phyloP scores from a whole-genome alignment of 805 yeast genomes.

The Ogataea degrootiae region DNA sequence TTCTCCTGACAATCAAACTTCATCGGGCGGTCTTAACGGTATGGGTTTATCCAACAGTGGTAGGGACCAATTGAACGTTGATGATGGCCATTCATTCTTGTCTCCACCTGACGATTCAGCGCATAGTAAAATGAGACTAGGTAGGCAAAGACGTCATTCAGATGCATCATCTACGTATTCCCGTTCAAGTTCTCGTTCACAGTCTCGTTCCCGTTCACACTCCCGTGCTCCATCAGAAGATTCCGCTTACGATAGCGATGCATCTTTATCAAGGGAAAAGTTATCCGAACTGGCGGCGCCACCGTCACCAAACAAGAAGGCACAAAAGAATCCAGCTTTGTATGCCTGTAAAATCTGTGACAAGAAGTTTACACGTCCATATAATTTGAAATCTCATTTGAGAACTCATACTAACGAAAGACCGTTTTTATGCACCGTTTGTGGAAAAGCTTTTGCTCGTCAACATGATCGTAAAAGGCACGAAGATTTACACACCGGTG shows the following conservation, averaged over 20 bases:
- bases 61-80: constrained; percentile 24
- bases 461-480: constrained; percentile 76
- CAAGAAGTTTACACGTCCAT: constrained; percentile 86
- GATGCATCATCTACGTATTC: constrained; percentile 26
- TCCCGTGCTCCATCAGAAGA: constrained; percentile 24
- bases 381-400: constrained; percentile 85
- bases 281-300: constrained; percentile 65
- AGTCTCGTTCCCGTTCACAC: constrained; percentile 21
- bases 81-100: constrained; percentile 24
- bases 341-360: constrained; percentile 81
- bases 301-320: constrained; percentile 40
- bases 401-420: constrained; percentile 86
- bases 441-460: constrained; percentile 80
- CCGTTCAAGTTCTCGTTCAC: constrained; percentile 29
- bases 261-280: constrained; percentile 43
- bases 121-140: constrained; percentile 32
- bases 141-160: constrained; percentile 33
- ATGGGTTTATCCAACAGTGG: background rate
- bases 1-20: constrained; percentile 1
- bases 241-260: constrained; percentile 27
- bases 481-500: constrained; percentile 71
- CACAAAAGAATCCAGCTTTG: constrained; percentile 67
- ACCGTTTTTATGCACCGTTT: constrained; percentile 66
- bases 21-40: constrained; percentile 9
- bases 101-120: constrained; percentile 28